phyloP scores from a whole-genome alignment of 2,329 filamentous ascomycete genomes.

The Blumeria graminis region DNA sequence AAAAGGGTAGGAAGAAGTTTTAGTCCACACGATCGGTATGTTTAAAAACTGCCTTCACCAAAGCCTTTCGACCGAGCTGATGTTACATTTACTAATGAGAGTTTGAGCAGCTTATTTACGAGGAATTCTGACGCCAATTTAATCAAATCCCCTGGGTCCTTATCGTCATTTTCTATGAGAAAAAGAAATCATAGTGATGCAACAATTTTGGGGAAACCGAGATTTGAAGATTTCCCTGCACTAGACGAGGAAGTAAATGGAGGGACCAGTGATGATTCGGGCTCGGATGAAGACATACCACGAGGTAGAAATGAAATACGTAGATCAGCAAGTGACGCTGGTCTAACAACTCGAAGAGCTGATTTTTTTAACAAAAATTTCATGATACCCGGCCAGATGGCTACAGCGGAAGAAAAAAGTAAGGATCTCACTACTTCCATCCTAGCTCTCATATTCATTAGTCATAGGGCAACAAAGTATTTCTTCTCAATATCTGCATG shows the following conservation, averaged over 20 bases:
- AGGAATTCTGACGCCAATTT: background rate
- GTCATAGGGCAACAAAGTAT: background rate
- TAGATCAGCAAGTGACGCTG: conserved; percentile 12
- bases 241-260: conserved; percentile 11
- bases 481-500: conserved; percentile 1
- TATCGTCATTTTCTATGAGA: conserved; percentile 22
- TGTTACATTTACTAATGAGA: too few relatives aligned
- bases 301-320: conserved; percentile 31
- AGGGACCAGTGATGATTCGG: conserved; percentile 16
- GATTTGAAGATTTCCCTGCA: conserved; percentile 11
- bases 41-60: conserved; percentile 13
- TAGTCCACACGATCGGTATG: conserved; percentile 13
- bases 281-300: conserved; percentile 30
- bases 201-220: background rate
- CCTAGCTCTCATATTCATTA: background rate
- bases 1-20: conserved; percentile 8
- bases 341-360: conserved; percentile 11
- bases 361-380: background rate
- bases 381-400: background rate
- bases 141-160: conserved; percentile 28
- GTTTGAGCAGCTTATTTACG: background rate
- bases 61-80: conserved; percentile 4
- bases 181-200: conserved; percentile 8
- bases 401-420: conserved; percentile 46
- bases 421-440: conserved; percentile 17